phyloP scores from a whole-genome alignment of 2,329 filamentous ascomycete species.

The Aspergillus glaucus region DNA sequence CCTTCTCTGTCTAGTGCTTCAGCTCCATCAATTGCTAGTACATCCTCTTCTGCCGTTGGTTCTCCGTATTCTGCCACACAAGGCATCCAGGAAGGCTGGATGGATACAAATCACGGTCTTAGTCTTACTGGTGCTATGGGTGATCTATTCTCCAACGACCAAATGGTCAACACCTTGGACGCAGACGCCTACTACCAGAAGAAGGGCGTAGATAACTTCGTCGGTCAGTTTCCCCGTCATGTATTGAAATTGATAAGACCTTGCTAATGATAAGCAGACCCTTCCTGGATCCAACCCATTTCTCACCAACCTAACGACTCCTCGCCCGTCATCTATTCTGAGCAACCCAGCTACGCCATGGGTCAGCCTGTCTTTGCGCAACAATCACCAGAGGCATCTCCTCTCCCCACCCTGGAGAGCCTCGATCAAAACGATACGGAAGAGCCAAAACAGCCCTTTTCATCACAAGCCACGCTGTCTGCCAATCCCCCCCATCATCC shows the following conservation, averaged over 20 bases:
- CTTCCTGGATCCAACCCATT: conserved; percentile 52
- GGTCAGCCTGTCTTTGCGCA: conserved; percentile 3
- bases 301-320: conserved; percentile 23
- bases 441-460: conserved; percentile 4
- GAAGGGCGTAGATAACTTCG: conserved; percentile 36
- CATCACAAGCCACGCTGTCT: conserved; percentile 61
- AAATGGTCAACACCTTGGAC: conserved; percentile 41
- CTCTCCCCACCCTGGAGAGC: conserved; percentile 22
- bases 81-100: conserved; percentile 56
- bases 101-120: conserved; percentile 46
- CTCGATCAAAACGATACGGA: neutral
- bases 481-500: conserved; percentile 51
- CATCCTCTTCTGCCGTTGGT: conserved; percentile 60
- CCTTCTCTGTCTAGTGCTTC: conserved; percentile 58
- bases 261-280: conserved; percentile 39
- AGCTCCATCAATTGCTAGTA: conserved; percentile 51
- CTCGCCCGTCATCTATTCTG: conserved; percentile 28
- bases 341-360: conserved; percentile 25
- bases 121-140: conserved; percentile 59
- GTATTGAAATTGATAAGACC: neutral
- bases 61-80: conserved; percentile 60
- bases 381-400: conserved; percentile 33
- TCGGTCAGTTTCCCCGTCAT: conserved; percentile 22
- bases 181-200: conserved; percentile 37
- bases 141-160: conserved; percentile 52